Evolutionary conservation across 441 rosid species (phyloP).

Genomic region (Arabidopsis hybrid): DNA sequence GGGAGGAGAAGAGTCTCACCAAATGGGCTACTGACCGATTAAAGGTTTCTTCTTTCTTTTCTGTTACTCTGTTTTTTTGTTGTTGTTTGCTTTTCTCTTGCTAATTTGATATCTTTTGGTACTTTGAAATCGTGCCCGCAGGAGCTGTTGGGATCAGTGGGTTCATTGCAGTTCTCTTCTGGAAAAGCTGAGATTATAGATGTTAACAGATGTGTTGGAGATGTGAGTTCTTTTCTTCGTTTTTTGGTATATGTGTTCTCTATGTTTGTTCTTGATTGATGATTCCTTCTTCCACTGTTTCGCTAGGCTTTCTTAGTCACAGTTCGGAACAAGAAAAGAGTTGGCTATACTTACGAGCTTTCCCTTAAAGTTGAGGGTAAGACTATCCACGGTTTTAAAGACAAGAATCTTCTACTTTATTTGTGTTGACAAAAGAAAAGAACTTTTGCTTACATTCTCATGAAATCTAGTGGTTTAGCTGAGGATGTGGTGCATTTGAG

Average conservation of each 20-base stretch:
- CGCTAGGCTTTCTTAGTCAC: constrained; percentile 88
- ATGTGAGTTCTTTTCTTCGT: constrained; percentile 58
- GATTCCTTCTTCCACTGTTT: constrained; percentile 18
- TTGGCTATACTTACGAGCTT: constrained; percentile 85
- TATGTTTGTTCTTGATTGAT: constrained; percentile 17
- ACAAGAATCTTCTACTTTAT: not conserved
- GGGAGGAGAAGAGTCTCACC: constrained; percentile 88
- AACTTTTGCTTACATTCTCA: constrained; percentile 5
- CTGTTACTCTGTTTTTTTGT: not conserved
- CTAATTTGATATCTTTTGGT: not conserved
- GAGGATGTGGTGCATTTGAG: not conserved
- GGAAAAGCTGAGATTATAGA: constrained; percentile 79
- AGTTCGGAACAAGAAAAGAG: constrained; percentile 88
- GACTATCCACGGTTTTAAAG: not conserved
- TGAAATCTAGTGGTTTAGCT: not conserved
- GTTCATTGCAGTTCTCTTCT: constrained; percentile 66
- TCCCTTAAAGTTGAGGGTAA: constrained; percentile 78
- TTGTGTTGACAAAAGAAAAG: not conserved
- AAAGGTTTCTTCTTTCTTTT: constrained; percentile 53
- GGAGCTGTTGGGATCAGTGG: constrained; percentile 75
- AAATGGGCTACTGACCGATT: constrained; percentile 84
- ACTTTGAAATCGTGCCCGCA: constrained; percentile 34
- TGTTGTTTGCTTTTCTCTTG: not conserved
- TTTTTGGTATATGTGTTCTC: not conserved
- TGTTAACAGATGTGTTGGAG: constrained; percentile 76